Percentiles rank a stretch among this genome's conserved stretches.
Evolutionary conservation across 2,329 filamentous ascomycete species (phyloP).

Genomic region (Aspergillus sojae): DNA sequence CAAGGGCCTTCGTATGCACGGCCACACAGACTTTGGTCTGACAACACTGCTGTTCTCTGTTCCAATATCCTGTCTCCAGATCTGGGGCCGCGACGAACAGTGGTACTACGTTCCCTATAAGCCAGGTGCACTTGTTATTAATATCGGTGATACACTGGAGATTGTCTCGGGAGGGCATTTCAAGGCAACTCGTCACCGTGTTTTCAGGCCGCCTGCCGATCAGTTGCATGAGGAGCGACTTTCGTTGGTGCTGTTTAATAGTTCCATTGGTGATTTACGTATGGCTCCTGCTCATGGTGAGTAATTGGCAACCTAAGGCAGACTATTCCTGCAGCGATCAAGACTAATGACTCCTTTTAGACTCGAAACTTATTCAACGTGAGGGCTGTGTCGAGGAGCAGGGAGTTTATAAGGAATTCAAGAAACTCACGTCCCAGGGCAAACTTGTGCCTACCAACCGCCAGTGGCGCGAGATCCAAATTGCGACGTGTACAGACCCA

Average conservation of each 20-base stretch:
- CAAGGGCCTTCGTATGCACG: conserved; percentile 45
- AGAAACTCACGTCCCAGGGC: conserved; percentile 44
- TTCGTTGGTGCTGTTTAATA: conserved; percentile 50
- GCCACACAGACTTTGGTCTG: conserved; percentile 53
- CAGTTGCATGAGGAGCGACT: conserved; percentile 30
- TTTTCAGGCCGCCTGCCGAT: conserved; percentile 47
- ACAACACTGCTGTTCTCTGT: conserved; percentile 53
- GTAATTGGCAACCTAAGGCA: background rate
- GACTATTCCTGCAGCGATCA: background rate
- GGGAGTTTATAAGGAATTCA: conserved; percentile 52
- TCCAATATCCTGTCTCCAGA: conserved; percentile 51
- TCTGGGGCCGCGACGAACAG: conserved; percentile 47
- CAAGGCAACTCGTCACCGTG: conserved; percentile 50
- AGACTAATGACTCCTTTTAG: conserved; percentile 11
- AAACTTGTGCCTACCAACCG: conserved; percentile 49
- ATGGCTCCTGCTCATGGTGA: conserved; percentile 44
- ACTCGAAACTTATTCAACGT: conserved; percentile 43
- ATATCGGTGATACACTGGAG: conserved; percentile 51
- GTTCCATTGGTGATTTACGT: conserved; percentile 48
- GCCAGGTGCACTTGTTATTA: conserved; percentile 53
- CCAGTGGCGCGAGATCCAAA: conserved; percentile 56
- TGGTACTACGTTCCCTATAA: conserved; percentile 52
- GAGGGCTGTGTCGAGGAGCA: conserved; percentile 49
- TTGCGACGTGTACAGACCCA: conserved; percentile 47
- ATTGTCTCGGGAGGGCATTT: conserved; percentile 53